A percentile compares a stretch with the other conserved stretches of the same genome.
phyloP scores from a whole-genome alignment of 352 stramenopile genomes.

The Peronospora belbahrii region DNA sequence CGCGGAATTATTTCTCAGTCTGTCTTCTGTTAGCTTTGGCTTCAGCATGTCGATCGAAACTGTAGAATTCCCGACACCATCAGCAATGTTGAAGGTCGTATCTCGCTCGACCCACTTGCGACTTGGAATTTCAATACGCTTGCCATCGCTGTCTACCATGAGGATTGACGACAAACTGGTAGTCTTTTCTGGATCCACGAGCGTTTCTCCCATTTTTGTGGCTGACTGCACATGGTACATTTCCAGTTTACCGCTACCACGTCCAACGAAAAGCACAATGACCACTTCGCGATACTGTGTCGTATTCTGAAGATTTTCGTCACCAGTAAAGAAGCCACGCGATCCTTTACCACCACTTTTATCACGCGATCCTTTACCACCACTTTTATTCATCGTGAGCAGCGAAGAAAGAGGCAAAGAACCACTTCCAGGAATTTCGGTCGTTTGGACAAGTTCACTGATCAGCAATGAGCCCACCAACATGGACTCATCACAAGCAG shows the following conservation, averaged over 20 bases:
- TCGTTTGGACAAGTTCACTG: constrained; percentile 55
- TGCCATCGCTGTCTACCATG: constrained; percentile 46
- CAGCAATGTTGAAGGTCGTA: background rate
- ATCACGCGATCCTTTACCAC: constrained; percentile 11
- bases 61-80: background rate
- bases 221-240: constrained; percentile 67
- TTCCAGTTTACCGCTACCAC: constrained; percentile 57
- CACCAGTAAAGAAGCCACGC: background rate
- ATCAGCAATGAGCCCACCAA: constrained; percentile 57
- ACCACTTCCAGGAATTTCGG: constrained; percentile 37
- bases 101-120: constrained; percentile 27
- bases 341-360: background rate
- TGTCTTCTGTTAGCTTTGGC: no score
- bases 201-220: constrained; percentile 56
- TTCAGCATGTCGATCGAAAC: constrained; percentile 1
- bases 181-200: constrained; percentile 38
- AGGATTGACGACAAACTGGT: constrained; percentile 49
- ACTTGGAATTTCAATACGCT: constrained; percentile 35
- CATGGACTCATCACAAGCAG: constrained; percentile 35
- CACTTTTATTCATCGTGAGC: background rate
- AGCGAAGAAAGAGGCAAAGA: constrained; percentile 6
- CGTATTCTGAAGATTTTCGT: constrained; percentile 9
- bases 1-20: no score
- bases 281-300: constrained; percentile 47
- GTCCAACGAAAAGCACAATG: constrained; percentile 58